phyloP scores from a whole-genome alignment of 2,329 filamentous ascomycete species.

The Penicillium sp. region DNA sequence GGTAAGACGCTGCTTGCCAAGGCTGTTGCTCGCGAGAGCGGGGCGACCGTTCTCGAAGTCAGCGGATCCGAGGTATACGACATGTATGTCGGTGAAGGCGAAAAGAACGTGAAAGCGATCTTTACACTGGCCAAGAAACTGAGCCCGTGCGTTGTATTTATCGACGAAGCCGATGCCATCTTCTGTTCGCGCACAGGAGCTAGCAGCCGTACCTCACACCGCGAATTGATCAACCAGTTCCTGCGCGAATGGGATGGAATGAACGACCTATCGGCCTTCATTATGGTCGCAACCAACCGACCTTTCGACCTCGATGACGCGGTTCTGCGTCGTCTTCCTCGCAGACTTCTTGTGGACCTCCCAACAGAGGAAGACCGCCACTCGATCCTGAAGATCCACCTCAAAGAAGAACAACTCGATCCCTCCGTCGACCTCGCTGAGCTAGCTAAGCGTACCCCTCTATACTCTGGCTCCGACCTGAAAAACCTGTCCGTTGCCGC shows the following conservation, averaged over 20 bases:
- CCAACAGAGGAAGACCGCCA: slow-evolving; percentile 47
- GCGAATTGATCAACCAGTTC: slow-evolving; percentile 95
- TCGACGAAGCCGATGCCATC: slow-evolving; percentile 93
- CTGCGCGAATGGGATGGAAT: slow-evolving; percentile 96
- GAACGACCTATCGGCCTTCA: slow-evolving; percentile 78
- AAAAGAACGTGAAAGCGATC: slow-evolving; percentile 92
- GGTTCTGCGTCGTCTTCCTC: slow-evolving; percentile 51
- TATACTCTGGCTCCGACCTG: slow-evolving; percentile 54
- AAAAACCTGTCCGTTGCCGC: slow-evolving; percentile 53
- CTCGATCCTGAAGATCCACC: slow-evolving; percentile 50
- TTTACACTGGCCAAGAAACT: slow-evolving; percentile 90
- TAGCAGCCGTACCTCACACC: slow-evolving; percentile 67
- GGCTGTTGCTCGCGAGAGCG: slow-evolving; percentile 63
- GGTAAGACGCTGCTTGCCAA: slow-evolving; percentile 65
- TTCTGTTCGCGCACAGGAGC: slow-evolving; percentile 70
- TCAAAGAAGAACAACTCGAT: slow-evolving; percentile 48
- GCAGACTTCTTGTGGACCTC: slow-evolving; percentile 50
- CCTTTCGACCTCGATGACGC: slow-evolving; percentile 84
- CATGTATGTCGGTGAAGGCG: slow-evolving; percentile 93
- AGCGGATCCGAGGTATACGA: slow-evolving; percentile 90
- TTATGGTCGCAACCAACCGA: slow-evolving; percentile 96
- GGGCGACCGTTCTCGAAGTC: slow-evolving; percentile 74
- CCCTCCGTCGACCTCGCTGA: slow-evolving; percentile 42
- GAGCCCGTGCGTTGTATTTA: slow-evolving; percentile 88
- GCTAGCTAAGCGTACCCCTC: slow-evolving; percentile 46